These are phyloP conservation scores for Poronia punctata DNA, from an alignment of 495 filamentous ascomycete genomes.

Conservation along the genomic window DNA sequence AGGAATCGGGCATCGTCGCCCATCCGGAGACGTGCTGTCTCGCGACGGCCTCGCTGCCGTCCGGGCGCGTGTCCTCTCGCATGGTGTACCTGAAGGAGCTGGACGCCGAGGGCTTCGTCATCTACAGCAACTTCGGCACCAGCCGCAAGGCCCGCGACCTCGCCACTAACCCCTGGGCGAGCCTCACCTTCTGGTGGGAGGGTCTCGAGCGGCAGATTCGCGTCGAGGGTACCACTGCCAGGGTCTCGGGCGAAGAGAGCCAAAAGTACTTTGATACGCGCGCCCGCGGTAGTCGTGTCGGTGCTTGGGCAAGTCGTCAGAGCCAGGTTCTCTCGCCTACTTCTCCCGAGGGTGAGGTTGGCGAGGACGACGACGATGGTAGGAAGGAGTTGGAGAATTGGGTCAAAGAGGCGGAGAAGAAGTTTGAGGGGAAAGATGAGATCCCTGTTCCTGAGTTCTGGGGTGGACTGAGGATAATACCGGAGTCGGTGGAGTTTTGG, in stretches of 20 bases:
- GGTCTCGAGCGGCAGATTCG: constrained; percentile 78
- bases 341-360: constrained; percentile 25
- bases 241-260: constrained; percentile 64
- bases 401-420: constrained; percentile 63
- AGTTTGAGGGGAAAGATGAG: constrained; percentile 64
- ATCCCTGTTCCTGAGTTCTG: constrained; percentile 92
- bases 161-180: constrained; percentile 56
- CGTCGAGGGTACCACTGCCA: constrained; percentile 67
- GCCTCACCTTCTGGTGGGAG: constrained; percentile 70
- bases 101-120: constrained; percentile 64
- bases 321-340: constrained; percentile 58
- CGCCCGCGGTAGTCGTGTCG: constrained; percentile 71
- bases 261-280: constrained; percentile 83
- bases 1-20: constrained; percentile 46
- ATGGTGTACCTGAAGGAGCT: constrained; percentile 89
- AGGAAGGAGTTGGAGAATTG: constrained; percentile 56
- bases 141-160: constrained; percentile 63
- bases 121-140: constrained; percentile 90
- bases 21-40: constrained; percentile 74
- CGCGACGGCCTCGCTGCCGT: constrained; percentile 79
- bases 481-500: constrained; percentile 89
- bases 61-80: constrained; percentile 74
- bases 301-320: constrained; percentile 91
- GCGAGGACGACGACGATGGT: constrained; percentile 47
- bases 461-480: constrained; percentile 83